Base-by-base conservation (phyloP, 179 eudicot species). In the Patellifolia procumbens region DNA sequence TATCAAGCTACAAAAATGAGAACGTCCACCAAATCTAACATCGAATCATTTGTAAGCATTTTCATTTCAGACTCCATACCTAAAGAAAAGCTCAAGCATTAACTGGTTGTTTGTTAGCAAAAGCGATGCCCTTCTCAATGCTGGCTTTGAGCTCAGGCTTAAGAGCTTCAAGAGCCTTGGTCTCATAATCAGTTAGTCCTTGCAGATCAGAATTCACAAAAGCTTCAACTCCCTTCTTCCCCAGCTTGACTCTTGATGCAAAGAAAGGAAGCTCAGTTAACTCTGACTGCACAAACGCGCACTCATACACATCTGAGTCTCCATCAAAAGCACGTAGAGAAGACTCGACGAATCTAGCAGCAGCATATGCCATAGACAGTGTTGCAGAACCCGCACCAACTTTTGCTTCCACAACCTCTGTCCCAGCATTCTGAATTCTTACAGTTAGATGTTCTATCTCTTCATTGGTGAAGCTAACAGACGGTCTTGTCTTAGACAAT, bases 381-480 rank as follows among this genome's bases (percentile, higher is more conserved):
- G 92, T 89, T 10, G 92, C 92, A 3, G 92, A 89, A 12, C 92
- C 92, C 1, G 90, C 89, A 22, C 92, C 92, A 5, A 88, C 89
- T 70, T 89, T 89, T 32, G 91, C 92, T 80, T 89, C 91, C 72
- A 89, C 92, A 10, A 89, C 92, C 69, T 89, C 92, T 10, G 91
- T 89, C 71, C 92, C 92, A 20, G 88, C 92, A 76, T 89, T 87
- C 62, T 87, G 92, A 42, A 87, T 89, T 82, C 89, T 81, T 34
- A 80, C 87, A 2, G 92, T 87, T n/a, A 89, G 78, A 66, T 83
- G 86, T 39, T 86, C 74, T 12, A 84, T 82, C 80, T 89, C 92
- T 24, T 83, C 81, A 46, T 83, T 80, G 1, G 84, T 83, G 76
- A 89, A 87, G 53, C 74, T 77, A 13, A 70, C 82, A 16, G 91